Evolutionary conservation across 108 stramenopile genomes (phyloP).

Genomic region (Chaetoceros muelleri): DNA sequence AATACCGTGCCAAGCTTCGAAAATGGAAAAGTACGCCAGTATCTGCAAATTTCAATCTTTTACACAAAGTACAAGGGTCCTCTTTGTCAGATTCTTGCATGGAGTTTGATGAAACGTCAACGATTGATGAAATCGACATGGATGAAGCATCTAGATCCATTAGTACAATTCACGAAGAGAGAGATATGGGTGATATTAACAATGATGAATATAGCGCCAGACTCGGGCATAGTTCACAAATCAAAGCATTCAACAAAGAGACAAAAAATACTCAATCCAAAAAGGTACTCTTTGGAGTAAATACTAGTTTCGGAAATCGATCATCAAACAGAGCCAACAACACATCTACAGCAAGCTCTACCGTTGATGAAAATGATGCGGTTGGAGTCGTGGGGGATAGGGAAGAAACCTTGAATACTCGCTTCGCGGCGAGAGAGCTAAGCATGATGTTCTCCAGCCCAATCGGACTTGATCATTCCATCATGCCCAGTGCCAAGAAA

Average conservation of each 20-base stretch:
- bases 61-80: conserved; percentile 12
- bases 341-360: conserved; percentile 54
- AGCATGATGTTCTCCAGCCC: conserved; percentile 88
- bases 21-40: conserved; percentile 27
- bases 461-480: conserved; percentile 13
- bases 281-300: conserved; percentile 28
- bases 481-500: neutral
- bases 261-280: conserved; percentile 6
- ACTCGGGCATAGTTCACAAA: conserved; percentile 1
- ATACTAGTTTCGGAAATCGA: conserved; percentile 21
- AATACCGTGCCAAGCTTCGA: conserved; percentile 27
- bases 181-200: neutral
- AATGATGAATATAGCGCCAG: conserved; percentile 9
- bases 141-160: conserved; percentile 3
- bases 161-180: conserved; percentile 3
- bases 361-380: conserved; percentile 37
- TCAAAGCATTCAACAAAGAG: neutral
- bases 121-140: conserved; percentile 16
- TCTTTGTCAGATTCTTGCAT: conserved; percentile 30
- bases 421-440: conserved; percentile 64
- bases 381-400: conserved; percentile 31
- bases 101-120: conserved; percentile 30
- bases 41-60: conserved; percentile 44
- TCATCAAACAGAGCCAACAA: conserved; percentile 16
- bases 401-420: conserved; percentile 79